These are phyloP conservation scores for California macrophylla DNA, from an alignment of 441 rosid species.

Conservation along the genomic window DNA sequence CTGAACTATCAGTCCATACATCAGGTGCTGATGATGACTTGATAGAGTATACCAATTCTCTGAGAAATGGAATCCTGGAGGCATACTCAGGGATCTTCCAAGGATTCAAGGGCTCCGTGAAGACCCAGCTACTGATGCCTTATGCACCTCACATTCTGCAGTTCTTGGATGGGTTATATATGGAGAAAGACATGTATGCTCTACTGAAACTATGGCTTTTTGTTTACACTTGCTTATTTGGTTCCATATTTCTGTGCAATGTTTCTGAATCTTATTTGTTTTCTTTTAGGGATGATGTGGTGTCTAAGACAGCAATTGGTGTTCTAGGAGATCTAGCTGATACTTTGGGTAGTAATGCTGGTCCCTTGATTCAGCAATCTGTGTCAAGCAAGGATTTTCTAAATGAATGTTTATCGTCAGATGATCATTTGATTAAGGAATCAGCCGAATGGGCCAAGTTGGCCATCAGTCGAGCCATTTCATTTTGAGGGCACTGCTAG, in stretches of 20 bases:
- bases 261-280: slow-evolving; percentile 5
- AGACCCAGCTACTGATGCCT: slow-evolving; percentile 60
- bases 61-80: slow-evolving; percentile 62
- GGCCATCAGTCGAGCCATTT: slow-evolving; percentile 55
- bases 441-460: slow-evolving; percentile 68
- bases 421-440: slow-evolving; percentile 50
- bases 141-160: slow-evolving; percentile 55
- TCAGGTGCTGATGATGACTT: slow-evolving; percentile 53
- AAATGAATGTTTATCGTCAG: slow-evolving; percentile 55
- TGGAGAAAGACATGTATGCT: slow-evolving; percentile 69
- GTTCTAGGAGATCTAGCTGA: slow-evolving; percentile 70
- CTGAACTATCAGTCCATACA: slow-evolving; percentile 49
- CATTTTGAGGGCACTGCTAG: slow-evolving; percentile 40
- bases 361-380: slow-evolving; percentile 58
- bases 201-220: neutral
- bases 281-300: slow-evolving; percentile 49
- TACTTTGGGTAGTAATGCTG: slow-evolving; percentile 51
- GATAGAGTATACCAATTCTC: slow-evolving; percentile 55
- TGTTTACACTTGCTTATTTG: neutral
- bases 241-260: neutral
- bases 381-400: slow-evolving; percentile 62
- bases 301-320: slow-evolving; percentile 62
- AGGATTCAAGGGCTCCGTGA: slow-evolving; percentile 59
- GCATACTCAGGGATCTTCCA: slow-evolving; percentile 69
- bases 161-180: slow-evolving; percentile 58